Percentiles rank a stretch among this genome's conserved stretches.
Evolutionary conservation across 2,329 filamentous ascomycete species (phyloP).

Genomic region (Phyllosticta citribraziliensis): DNA sequence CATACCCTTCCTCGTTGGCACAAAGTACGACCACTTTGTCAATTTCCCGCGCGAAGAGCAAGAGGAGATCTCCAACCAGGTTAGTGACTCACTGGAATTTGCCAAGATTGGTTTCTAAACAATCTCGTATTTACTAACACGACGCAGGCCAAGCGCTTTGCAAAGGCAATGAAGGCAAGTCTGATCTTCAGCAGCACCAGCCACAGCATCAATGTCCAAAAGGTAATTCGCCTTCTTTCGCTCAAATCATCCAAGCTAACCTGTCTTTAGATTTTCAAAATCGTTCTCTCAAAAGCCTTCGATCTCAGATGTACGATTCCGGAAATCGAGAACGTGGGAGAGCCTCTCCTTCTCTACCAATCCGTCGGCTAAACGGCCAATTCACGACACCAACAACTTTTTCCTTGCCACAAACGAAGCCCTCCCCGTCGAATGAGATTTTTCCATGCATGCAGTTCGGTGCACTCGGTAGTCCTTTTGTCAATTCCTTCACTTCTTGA

Average conservation of each 20-base stretch:
- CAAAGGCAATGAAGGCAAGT: slow-evolving; percentile 95
- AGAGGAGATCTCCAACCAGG: slow-evolving; percentile 96
- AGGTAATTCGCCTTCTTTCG: slow-evolving; percentile 46
- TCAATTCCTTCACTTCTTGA: neutral
- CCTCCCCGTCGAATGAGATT: neutral
- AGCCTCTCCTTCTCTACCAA: slow-evolving; percentile 81
- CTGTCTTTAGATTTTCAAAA: slow-evolving; percentile 82
- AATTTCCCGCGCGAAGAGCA: slow-evolving; percentile 97
- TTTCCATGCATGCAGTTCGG: slow-evolving; percentile 8
- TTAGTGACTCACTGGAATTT: slow-evolving; percentile 30
- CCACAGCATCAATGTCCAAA: slow-evolving; percentile 99
- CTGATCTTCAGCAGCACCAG: slow-evolving; percentile 98
- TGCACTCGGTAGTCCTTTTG: slow-evolving; percentile 9
- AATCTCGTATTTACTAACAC: slow-evolving; percentile 15
- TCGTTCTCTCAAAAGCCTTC: slow-evolving; percentile 96
- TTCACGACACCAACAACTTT: neutral
- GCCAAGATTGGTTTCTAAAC: neutral
- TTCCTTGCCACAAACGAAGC: neutral
- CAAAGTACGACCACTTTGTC: slow-evolving; percentile 98
- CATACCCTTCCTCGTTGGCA: slow-evolving; percentile 95
- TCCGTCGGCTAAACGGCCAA: slow-evolving; percentile 21
- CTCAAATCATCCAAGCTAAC: neutral
- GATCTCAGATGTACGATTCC: slow-evolving; percentile 98
- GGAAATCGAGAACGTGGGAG: slow-evolving; percentile 95
- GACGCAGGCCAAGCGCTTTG: slow-evolving; percentile 76